Evolutionary conservation across 2,329 filamentous ascomycete species (phyloP).

Genomic region (Trichophyton equinum): DNA sequence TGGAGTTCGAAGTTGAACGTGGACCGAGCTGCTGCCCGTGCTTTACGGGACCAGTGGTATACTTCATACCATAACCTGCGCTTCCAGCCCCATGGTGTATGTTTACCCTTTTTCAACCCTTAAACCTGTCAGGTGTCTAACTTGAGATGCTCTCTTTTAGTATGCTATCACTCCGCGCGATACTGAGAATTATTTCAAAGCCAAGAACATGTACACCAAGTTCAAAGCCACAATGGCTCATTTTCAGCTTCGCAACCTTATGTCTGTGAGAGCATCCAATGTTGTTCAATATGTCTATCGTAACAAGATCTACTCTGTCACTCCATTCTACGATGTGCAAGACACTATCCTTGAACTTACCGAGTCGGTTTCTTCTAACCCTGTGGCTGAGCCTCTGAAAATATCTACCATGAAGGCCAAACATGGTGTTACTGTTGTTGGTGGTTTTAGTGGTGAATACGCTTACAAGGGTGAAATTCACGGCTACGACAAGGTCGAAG

Average conservation of each 20-base stretch:
- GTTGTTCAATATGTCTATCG: constrained; percentile 43
- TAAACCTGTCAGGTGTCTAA: background rate
- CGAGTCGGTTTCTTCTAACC: constrained; percentile 27
- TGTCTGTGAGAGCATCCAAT: constrained; percentile 42
- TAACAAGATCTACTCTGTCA: constrained; percentile 38
- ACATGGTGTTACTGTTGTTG: constrained; percentile 40
- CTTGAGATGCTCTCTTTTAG: constrained; percentile 13
- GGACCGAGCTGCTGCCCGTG: constrained; percentile 25
- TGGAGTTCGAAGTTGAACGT: constrained; percentile 28
- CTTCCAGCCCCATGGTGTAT: constrained; percentile 17
- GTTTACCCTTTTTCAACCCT: background rate
- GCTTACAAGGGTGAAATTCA: constrained; percentile 33
- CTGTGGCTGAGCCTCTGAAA: constrained; percentile 28
- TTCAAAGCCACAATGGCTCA: constrained; percentile 42
- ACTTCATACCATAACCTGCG: constrained; percentile 30
- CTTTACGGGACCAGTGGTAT: constrained; percentile 30
- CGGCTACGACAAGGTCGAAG: constrained; percentile 27
- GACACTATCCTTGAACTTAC: constrained; percentile 39
- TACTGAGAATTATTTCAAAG: constrained; percentile 37
- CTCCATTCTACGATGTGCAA: constrained; percentile 33
- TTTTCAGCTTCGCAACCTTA: constrained; percentile 47
- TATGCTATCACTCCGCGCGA: constrained; percentile 23
- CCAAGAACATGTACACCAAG: constrained; percentile 37
- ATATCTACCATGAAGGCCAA: constrained; percentile 43
- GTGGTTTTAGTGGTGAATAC: constrained; percentile 47